Base-by-base conservation (phyloP, 441 rosid species). In the Melastoma candidum region DNA sequence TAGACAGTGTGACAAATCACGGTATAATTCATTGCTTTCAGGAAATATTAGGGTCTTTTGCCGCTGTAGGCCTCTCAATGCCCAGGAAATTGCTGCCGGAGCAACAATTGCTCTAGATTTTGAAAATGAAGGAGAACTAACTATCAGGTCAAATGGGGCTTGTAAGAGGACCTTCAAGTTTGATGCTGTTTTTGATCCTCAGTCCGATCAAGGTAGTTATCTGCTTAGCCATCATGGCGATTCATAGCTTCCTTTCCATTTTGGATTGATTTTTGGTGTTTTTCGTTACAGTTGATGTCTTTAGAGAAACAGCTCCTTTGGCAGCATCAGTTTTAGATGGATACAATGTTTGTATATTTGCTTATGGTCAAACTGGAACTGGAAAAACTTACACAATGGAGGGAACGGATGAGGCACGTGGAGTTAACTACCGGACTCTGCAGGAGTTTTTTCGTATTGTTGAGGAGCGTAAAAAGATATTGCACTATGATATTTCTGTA, bases 41-140 rank as follows among this genome's bases (percentile, higher is more conserved):
- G 98, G 98, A 70, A 93, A 93, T 66, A 88, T 93, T 62, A 80
- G 89, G 75, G 97, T 93, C 65, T 84, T 86, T 64, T 93, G 98
- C 75, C 75, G 97, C 57, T 88, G 98, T 56, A 74, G 98, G 61
- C 95, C 97, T 60, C 73, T 93, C 61, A 82, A 86, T 62, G 45
- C 63, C 52, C 85, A 88, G 53, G 97, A 93, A 74, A 53, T 66
- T 59, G 71, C 81, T 25, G 66, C 67, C 27, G 90, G 85, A 48
- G 76, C 74, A 73, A 68, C 84, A 32, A 58, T 70, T 75, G 78
- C 87, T 36, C 49, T 93, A 55, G 82, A 88, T 68, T 81, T 81
- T 49, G 95, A 84, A 63, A 88, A 72, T 76, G 93, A 77, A 63
- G 90, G 95, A 11, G 98, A 93, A 60, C 80, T 93, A 55, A 76